Evolutionary conservation across 179 eudicot genomes (phyloP).

Genomic region (Camellia oleifera): DNA sequence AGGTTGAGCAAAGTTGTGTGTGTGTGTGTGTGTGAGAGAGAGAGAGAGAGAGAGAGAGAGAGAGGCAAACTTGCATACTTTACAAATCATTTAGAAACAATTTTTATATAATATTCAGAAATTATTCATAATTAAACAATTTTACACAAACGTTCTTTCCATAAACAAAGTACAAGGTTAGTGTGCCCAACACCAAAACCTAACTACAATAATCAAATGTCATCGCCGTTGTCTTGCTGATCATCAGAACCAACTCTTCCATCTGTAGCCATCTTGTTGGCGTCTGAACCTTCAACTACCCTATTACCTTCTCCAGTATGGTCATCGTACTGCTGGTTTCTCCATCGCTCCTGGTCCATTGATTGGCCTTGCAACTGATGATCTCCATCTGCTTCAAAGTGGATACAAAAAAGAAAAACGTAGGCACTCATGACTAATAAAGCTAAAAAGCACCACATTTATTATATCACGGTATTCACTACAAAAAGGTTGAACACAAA

Average conservation of each 20-base stretch:
- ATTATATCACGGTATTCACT: too few species aligned
- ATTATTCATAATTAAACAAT: neutral
- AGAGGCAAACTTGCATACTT: too few species aligned
- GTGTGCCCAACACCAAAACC: neutral
- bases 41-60: too few species aligned
- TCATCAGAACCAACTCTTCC: slow-evolving; percentile 33
- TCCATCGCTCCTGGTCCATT: slow-evolving; percentile 36
- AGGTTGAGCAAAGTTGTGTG: too few species aligned
- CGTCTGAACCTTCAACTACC: slow-evolving; percentile 34
- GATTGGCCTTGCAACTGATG: slow-evolving; percentile 40
- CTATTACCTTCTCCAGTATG: slow-evolving; percentile 36
- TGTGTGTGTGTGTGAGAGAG: too few species aligned
- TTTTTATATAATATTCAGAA: neutral
- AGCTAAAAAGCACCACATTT: neutral
- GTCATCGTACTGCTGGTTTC: slow-evolving; percentile 42
- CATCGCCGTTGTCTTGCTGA: slow-evolving; percentile 33
- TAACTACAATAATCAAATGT: neutral
- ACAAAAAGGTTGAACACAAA: too few species aligned
- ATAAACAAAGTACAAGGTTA: neutral
- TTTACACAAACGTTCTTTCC: neutral
- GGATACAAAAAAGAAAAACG: neutral
- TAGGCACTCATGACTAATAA: neutral
- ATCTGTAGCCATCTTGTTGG: slow-evolving; percentile 29
- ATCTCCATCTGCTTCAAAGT: slow-evolving; percentile 39
- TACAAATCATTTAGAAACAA: too few species aligned